Evolutionary conservation across 2,329 filamentous ascomycete species (phyloP).

Genomic region (Dactylellina cionopaga): DNA sequence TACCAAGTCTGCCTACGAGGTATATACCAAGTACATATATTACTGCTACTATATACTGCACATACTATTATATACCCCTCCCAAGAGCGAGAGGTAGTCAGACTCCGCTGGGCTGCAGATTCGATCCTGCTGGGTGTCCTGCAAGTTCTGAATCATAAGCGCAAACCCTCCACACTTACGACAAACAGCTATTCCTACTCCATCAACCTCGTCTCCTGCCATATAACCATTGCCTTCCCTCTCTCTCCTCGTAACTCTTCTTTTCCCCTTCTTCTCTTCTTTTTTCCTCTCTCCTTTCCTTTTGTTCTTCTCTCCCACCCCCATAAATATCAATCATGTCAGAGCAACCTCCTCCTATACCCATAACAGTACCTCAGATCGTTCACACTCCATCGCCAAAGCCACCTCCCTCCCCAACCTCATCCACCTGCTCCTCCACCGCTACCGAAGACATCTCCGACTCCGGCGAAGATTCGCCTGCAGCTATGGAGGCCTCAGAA

Average conservation of each 20-base stretch:
- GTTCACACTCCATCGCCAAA: conserved; percentile 21
- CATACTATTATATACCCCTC: no score
- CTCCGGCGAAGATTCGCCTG: conserved; percentile 42
- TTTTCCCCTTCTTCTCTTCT: not conserved
- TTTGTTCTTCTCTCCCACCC: no score
- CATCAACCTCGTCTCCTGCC: conserved; percentile 1
- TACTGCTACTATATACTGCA: not conserved
- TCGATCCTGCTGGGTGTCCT: conserved; percentile 33
- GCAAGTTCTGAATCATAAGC: conserved; percentile 48
- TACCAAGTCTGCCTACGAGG: not conserved
- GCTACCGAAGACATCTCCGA: conserved; percentile 52
- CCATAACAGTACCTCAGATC: conserved; percentile 50
- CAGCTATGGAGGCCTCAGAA: conserved; percentile 47
- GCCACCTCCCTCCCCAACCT: conserved; percentile 23
- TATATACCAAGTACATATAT: not conserved
- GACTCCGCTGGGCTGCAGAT: conserved; percentile 38
- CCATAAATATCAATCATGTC: conserved; percentile 39
- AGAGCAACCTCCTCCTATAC: conserved; percentile 39
- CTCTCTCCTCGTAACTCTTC: conserved; percentile 2
- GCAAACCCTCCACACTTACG: conserved; percentile 29
- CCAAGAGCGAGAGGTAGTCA: no score
- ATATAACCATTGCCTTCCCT: conserved; percentile 33
- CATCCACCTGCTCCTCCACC: conserved; percentile 34
- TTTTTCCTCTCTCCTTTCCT: not conserved
- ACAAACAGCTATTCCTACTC: not conserved